Evolutionary conservation across 202 grass and related monocot genomes (phyloP), one percentile per base, ranked within the genome.

Genomic region (Thinopyrum obtusiflorum): DNA sequence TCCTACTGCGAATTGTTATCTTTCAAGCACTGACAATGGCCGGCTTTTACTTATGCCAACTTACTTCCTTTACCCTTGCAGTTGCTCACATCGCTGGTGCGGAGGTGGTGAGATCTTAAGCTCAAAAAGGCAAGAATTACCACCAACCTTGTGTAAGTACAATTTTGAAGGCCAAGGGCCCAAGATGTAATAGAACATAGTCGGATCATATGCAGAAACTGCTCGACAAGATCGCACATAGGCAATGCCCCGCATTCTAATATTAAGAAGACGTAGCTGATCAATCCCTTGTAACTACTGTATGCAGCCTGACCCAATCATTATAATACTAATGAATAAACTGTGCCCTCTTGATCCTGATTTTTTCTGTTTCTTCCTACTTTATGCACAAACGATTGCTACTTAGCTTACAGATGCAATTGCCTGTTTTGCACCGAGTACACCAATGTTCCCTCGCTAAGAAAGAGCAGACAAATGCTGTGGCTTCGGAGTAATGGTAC

Each of bases 51-150:
- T 1, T 15, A 21, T 20, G 9, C 11, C 42, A 61, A 65, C 1
- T 60, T 21, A 18, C 23, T 67, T 49, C 36, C 17, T 61, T 75
- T 87, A 4, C 79, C 80, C 51, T 79, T 81, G 55, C 90, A 99
- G 97, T 78, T 99, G 76, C 92, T 93, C 57, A 91, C 92, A 59
- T 97, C 90, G 2, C 86, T 99, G 70, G 97, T 97, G 31, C 79
- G 93, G 68, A 94, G 93, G 72, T 97, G 93, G 97, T 94, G 87
- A 94, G 39, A 2, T 67, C 75, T 53, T 0, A 80, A 63, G 29
- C 25, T 31, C 1, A 46, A 36, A 39, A 24, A 25, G 0, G 59
- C 4, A 21, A 74, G 28, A 17, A 53, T 75, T 69, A 28, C 61
- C 18, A 18, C 24, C 9, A 2, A 9, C 17, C 31, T 73, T 35